Evolutionary conservation across 148 eudicot species (phyloP).

Genomic region (Camellia lanceoleosa): DNA sequence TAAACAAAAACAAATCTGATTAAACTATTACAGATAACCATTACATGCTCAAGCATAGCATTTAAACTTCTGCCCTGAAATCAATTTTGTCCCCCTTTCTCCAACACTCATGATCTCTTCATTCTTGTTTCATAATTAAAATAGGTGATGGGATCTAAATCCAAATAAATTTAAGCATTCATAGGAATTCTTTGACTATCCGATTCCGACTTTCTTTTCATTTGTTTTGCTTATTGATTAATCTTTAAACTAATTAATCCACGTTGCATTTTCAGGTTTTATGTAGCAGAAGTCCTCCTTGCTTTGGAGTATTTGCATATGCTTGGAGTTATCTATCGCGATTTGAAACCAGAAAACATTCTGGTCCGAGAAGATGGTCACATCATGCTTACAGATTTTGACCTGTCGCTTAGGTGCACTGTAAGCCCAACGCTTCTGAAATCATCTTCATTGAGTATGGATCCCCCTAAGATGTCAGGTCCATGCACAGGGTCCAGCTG

Average conservation of each 20-base stretch:
- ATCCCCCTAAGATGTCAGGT: constrained; percentile 53
- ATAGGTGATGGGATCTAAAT: background rate
- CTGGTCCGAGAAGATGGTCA: constrained; percentile 91
- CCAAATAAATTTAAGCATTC: background rate
- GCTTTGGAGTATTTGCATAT: constrained; percentile 90
- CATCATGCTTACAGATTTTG: constrained; percentile 93
- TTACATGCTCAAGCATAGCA: too few species aligned
- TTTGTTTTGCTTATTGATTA: background rate
- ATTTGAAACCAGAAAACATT: constrained; percentile 86
- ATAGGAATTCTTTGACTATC: background rate
- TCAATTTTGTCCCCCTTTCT: background rate
- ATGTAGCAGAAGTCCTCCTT: constrained; percentile 88
- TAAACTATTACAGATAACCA: too few species aligned
- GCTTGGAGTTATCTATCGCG: constrained; percentile 91
- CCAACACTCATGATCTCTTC: too few species aligned
- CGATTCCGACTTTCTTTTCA: background rate
- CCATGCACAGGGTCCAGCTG: constrained; percentile 70
- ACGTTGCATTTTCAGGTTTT: constrained; percentile 52
- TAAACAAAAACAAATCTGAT: too few species aligned
- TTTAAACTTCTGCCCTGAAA: background rate
- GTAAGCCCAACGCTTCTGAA: constrained; percentile 79
- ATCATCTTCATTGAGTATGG: constrained; percentile 41
- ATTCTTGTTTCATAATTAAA: background rate
- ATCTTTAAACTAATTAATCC: constrained; percentile 1
- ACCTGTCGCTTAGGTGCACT: constrained; percentile 77